Evolutionary conservation across 164 flowering plant genomes (phyloP).

Genomic region (Vitis rotundifolia): DNA sequence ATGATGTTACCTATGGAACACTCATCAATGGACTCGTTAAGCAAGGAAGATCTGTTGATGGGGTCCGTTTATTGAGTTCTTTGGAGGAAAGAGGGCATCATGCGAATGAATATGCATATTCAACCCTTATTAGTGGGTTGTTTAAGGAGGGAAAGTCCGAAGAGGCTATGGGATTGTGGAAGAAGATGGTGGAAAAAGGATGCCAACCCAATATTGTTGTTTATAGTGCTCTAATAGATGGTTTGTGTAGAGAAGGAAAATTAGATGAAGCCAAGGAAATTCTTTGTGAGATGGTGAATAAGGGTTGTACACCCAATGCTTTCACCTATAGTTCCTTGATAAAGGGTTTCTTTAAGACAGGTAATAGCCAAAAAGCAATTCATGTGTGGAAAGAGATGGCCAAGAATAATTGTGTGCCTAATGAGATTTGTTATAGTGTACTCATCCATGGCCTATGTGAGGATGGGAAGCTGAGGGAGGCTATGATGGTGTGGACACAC

Average conservation of each 20-base stretch:
- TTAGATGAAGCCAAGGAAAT: conserved; percentile 50
- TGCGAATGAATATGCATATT: conserved; percentile 65
- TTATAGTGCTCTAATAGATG: conserved; percentile 77
- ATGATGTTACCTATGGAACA: conserved; percentile 72
- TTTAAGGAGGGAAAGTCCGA: conserved; percentile 69
- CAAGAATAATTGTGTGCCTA: conserved; percentile 32
- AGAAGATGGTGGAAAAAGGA: conserved; percentile 57
- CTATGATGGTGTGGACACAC: conserved; percentile 68
- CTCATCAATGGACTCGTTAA: conserved; percentile 82
- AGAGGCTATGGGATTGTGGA: conserved; percentile 67
- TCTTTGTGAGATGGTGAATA: conserved; percentile 52
- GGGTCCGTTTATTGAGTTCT: conserved; percentile 33
- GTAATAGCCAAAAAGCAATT: conserved; percentile 56
- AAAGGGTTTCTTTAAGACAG: conserved; percentile 63
- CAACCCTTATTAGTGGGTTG: conserved; percentile 73
- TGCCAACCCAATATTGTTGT: conserved; percentile 63
- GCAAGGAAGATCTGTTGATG: conserved; percentile 64
- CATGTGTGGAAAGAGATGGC: conserved; percentile 73
- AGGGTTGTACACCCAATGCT: conserved; percentile 65
- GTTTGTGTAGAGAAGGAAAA: conserved; percentile 64
- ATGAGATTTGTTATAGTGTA: conserved; percentile 68
- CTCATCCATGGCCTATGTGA: conserved; percentile 73
- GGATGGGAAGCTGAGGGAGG: conserved; percentile 66
- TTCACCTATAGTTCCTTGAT: conserved; percentile 77
- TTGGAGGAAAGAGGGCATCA: conserved; percentile 67